Evolutionary conservation across 2,329 filamentous ascomycete genomes (phyloP), one percentile per base, ranked within the genome.

Genomic region (Aspergillus sp.): DNA sequence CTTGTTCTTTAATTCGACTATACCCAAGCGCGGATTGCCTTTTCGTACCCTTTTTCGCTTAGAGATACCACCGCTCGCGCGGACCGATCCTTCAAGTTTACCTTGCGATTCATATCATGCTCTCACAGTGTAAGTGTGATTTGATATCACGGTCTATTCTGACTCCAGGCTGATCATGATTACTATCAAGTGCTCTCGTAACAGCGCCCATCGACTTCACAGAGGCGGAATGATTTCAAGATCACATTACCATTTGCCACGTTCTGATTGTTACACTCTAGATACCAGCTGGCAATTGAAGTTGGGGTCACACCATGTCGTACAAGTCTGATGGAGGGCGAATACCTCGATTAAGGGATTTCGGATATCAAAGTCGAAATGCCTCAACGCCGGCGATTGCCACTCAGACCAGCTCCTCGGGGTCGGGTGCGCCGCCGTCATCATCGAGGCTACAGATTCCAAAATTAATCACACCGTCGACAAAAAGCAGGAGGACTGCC

Each of bases 281-380:
- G 60, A 69, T 69, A 70, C 67, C 61, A 71, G 62, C 67, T 66
- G 64, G 68, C 65, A 64, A 64, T 64, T 69, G 60, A 61, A 65
- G 53, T 59, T 61, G 62, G 43, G 63, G 66, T 74, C 69, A 58
- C 69, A 74, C 66, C 64, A 79, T 79, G 77, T 75, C 72, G 66
- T 69, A 76, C 69, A 75, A 65, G 66, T 64, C 66, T 66, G 71
- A 71, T 64, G 70, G 68, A 51, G 66, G 68, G 64, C 71, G 71
- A 66, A 70, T 69, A 70, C 69, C 71, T 63, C 69, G 69, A 64
- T 60, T 71, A 49, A 71, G 65, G 64, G 66, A 72, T 64, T 59
- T 64, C 59, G 67, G 65, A 53, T 55, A 64, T 56, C 68, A 70
- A 57, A 50, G 62, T 61, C 66, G 68, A 65, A 69, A 69, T 62